Base-by-base conservation (phyloP, 1,139 yeast species). In the Suhomyces terraborum region DNA sequence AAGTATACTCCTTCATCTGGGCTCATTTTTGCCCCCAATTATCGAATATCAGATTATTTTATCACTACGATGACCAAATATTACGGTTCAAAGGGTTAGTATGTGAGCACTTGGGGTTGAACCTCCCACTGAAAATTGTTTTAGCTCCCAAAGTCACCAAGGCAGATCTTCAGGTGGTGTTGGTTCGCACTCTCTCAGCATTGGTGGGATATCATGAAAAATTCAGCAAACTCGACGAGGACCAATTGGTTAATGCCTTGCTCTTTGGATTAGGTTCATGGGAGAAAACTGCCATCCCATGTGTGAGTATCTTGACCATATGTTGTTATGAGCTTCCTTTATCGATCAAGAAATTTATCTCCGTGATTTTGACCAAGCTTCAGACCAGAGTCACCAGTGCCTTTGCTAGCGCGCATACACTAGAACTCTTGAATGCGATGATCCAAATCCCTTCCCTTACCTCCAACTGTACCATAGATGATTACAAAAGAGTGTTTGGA, bases 301-400 rank as follows among this genome's bases (percentile, higher is more conserved):
- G 89, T 52, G 77, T 88, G 36, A 89, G 88, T 52, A 82, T 84
- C 21, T 66, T 88, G 45, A 80, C 87, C 1, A 76, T 86, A 1
- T 84, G 94, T 50, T 86, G 95, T 58, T 86, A 85, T 56, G 95
- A 87, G 55, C 72, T 85, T 35, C 95, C 96, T 0, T 58, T 76
- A 13, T 82, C 94, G 0, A 73, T 88, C 41, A 85, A 84, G 59
- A 83, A 83, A 53, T 84, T 69, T 50, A 59, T 88, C 36, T 73
- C 84, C 4, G 80, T 77, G 14, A 81, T 88, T 8, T 68, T 88
- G 47, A 77, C 84, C 10, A 79, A 79, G 40, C 66, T 88, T 32
- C 95, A 88, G 56, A 82, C 88, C 1, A 75, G 86, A 53, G 79
- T 88, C 31, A 82, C 95, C 0, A 80, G 81, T 51, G 72, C 82